Evolutionary conservation across 352 stramenopile genomes (phyloP), one percentile per base, ranked within the genome.

Genomic region (Globisporangium sylvaticum): DNA sequence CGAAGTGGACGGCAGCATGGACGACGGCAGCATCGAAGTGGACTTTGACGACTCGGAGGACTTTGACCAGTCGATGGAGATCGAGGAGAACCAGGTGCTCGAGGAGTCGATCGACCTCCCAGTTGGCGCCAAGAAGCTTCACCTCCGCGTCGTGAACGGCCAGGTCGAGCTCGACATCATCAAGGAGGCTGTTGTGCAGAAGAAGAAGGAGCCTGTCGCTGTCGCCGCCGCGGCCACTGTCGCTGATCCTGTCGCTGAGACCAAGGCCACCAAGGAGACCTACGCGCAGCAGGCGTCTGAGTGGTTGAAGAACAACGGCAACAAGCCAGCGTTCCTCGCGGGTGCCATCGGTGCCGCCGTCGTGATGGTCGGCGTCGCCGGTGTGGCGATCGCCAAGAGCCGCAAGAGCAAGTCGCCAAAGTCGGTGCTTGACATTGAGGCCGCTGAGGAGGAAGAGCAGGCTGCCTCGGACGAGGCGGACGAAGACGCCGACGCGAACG

Each of bases 151-250:
- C 48, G 73, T 81, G 68, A 71, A 78, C 48, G 79, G 75, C 50
- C 70, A 83, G 44, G 75, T 86, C 37, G 70, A 88, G 58, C 37
- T 88, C 48, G 78, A 88, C 46, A 83, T 88, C 58, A 78, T 83
- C 66, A 83, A 84, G 60, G 68, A 58, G 20, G 60, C 59, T 44
- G 32, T 65, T 1, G 58, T 55, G 15, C 37, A 71, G 50, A 64
- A 71, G 56, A 54, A 71, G 27, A 66, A 67, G 66, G 48, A 76
- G 27, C 31, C 55, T 25, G 57, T 34, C 10, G 55, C 18, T 31
- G 18, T 37, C 3, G 31, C 31, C 24, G 32, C 32, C 12, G 32
- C 20, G 2, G 31, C 56, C 15, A 37, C 32, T 9, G n/a, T 10
- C 10, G 14, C 62, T 32, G 12, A 73, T 56, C 62, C 70, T 9